Evolutionary conservation across 2,329 filamentous ascomycete genomes (phyloP).

Genomic region (Paraphoma sp.): DNA sequence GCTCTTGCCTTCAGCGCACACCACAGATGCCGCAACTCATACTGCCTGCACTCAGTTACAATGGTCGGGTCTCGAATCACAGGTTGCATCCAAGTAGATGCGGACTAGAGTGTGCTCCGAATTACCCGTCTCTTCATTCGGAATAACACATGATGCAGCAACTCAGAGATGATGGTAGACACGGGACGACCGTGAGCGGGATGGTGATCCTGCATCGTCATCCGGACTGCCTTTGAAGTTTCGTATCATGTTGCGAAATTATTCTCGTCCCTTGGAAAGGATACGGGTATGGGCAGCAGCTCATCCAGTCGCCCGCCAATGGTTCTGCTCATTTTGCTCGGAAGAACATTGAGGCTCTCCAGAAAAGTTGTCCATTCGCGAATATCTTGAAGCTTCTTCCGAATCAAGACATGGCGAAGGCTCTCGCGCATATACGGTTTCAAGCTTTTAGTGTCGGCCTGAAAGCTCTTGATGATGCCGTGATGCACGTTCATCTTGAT

Average conservation of each 20-base stretch:
- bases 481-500: conserved; percentile 52
- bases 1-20: too few species aligned
- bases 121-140: background rate
- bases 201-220: background rate
- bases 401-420: conserved; percentile 32
- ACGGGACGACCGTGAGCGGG: background rate
- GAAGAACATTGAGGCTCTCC: conserved; percentile 18
- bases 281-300: conserved; percentile 28
- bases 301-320: conserved; percentile 27
- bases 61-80: background rate
- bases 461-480: conserved; percentile 62
- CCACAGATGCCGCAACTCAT: too few species aligned
- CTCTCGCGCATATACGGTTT: conserved; percentile 15
- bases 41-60: too few species aligned
- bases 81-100: background rate
- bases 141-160: background rate
- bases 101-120: background rate
- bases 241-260: background rate
- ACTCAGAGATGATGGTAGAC: background rate
- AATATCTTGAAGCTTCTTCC: conserved; percentile 59
- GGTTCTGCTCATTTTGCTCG: conserved; percentile 4
- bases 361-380: conserved; percentile 46
- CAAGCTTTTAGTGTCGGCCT: conserved; percentile 35
- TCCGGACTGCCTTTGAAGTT: background rate
- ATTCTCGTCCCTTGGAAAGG: background rate